Base-by-base conservation (phyloP, 2,329 filamentous ascomycete genomes). In the Cercospora sp. region DNA sequence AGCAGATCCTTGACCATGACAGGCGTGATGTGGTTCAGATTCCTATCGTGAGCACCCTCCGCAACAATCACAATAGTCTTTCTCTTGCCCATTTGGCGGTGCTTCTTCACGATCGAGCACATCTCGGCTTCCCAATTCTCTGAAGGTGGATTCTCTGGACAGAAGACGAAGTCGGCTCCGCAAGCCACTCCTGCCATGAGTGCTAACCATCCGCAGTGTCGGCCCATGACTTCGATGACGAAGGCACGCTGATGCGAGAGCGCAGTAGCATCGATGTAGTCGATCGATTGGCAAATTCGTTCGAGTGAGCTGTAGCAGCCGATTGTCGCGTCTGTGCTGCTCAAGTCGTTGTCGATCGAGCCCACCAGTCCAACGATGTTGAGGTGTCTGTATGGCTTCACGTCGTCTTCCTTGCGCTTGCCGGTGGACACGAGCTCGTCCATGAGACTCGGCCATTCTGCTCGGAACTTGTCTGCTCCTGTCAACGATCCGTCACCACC, bases 41-140 rank as follows among this genome's bases (percentile, higher is more conserved):
- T 82, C 71, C 87, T 86, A 81, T 97, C 94, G 73, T 94, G 90
- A 58, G 95, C 95, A 73, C 95, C 95, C 82, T 99, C 95, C 63
- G 95, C 95, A 63, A 99, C 91, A 75, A 99, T 97, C 76, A 99
- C 94, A 75, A 98, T 98, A 1, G 95, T 98, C 85, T 97, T 96
- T 76, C 95, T 88, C 86, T 98, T 99, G 77, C 95, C 95, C 77
- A 93, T 86, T 70, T 86, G 85, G 72, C 95, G 90, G 82, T 98
- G 95, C 89, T 95, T 76, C 67, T 75, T 86, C 66, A 97, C 89
- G 63, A 95, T 89, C 24, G 85, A 82, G 76, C 89, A 91, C 93
- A 97, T 97, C 68, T 96, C 90, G 68, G 92, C 87, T 79, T 91
- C 89, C 95, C 95, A 99, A 76, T 94, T 91, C 70, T 92, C 89